These are phyloP conservation scores for Raffaelea ambrosiae DNA, from an alignment of 2,329 filamentous ascomycete species.

Conservation along the genomic window DNA sequence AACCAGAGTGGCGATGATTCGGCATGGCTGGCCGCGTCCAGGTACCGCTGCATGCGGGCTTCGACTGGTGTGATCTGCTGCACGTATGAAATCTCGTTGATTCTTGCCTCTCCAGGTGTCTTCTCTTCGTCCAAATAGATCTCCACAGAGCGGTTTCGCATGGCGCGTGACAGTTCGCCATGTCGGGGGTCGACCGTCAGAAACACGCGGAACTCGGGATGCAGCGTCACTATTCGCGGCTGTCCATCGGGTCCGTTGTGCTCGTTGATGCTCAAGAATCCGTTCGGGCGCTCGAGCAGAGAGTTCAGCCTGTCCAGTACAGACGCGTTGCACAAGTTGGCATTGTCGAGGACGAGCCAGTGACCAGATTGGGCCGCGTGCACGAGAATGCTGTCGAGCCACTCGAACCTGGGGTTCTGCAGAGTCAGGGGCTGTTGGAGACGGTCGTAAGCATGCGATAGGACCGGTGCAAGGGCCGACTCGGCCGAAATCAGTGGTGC, in stretches of 20 bases:
- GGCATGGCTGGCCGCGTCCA: conserved; percentile 26
- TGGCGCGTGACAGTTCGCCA: conserved; percentile 88
- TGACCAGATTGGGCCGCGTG: conserved; percentile 77
- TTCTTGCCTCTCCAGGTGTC: not conserved
- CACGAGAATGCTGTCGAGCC: conserved; percentile 89
- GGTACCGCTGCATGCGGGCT: conserved; percentile 38
- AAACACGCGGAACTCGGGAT: conserved; percentile 84
- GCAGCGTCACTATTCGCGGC: conserved; percentile 70
- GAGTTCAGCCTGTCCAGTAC: conserved; percentile 94
- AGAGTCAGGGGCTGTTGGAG: conserved; percentile 47
- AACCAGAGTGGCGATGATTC: conserved; percentile 29
- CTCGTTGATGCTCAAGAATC: conserved; percentile 84
- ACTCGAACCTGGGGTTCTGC: conserved; percentile 79
- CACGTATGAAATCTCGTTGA: not conserved
- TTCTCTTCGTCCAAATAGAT: conserved; percentile 56
- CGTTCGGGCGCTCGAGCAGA: conserved; percentile 74
- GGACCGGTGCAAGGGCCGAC: conserved; percentile 35
- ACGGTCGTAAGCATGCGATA: conserved; percentile 40
- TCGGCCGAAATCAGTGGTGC: conserved; percentile 31
- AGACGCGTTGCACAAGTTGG: conserved; percentile 91
- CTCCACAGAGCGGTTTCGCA: conserved; percentile 92
- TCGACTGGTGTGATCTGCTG: conserved; percentile 37
- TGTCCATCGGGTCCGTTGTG: conserved; percentile 77
- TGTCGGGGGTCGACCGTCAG: conserved; percentile 87
- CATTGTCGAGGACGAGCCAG: conserved; percentile 94